These are phyloP conservation scores for Secale cereale DNA, from an alignment of 176 grass and related monocot genomes.

Conservation along the genomic window DNA sequence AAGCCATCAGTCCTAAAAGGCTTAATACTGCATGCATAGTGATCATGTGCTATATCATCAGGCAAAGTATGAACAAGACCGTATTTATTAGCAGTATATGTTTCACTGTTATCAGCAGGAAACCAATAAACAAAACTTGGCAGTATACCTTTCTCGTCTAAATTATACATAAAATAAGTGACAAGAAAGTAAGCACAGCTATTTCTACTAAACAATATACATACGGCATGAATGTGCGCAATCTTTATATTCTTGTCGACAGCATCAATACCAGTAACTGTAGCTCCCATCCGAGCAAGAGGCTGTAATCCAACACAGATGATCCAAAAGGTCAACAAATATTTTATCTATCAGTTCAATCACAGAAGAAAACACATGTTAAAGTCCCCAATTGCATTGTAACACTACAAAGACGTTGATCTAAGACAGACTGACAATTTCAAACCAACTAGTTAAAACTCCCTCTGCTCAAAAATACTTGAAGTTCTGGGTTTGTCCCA, in stretches of 20 bases:
- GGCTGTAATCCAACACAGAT: conserved; percentile 46
- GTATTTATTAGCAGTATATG: background rate
- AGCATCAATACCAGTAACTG: conserved; percentile 91
- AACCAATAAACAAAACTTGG: background rate
- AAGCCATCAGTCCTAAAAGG: background rate
- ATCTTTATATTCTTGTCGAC: conserved; percentile 92
- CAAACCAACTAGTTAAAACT: background rate
- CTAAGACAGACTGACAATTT: background rate
- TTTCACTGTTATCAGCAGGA: background rate
- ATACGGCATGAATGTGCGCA: conserved; percentile 85
- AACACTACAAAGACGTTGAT: background rate
- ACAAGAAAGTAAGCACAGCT: background rate
- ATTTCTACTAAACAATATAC: conserved; percentile 15
- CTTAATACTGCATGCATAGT: background rate
- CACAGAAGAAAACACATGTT: background rate
- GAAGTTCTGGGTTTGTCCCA: too few relatives aligned
- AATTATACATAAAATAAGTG: background rate
- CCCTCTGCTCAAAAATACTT: too few relatives aligned
- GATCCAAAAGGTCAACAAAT: background rate
- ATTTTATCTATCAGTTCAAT: background rate
- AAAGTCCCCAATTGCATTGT: background rate
- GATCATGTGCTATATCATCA: background rate
- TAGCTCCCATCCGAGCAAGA: conserved; percentile 86
- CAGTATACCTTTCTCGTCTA: background rate
- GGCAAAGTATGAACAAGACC: background rate